These are phyloP conservation scores for Chrysoporthe cubensis DNA, from an alignment of 2,329 filamentous ascomycete genomes.

Conservation along the genomic window DNA sequence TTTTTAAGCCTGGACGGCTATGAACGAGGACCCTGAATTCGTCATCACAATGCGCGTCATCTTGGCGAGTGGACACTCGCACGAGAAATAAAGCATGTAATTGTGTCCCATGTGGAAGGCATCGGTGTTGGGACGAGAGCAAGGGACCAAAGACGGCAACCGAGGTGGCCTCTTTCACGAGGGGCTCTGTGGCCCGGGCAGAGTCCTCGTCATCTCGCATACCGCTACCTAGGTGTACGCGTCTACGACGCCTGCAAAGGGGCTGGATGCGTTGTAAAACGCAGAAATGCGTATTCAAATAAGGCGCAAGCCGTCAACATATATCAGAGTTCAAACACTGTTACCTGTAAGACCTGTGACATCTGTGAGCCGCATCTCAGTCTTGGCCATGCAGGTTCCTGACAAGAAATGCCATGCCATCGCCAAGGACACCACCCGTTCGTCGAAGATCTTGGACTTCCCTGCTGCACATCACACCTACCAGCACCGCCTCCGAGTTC, in stretches of 20 bases:
- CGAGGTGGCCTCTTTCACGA: neutral
- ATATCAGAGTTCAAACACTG: neutral
- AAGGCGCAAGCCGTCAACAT: neutral
- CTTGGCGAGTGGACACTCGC: neutral
- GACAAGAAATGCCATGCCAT: neutral
- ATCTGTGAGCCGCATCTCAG: neutral
- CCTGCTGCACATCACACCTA: too few relatives aligned
- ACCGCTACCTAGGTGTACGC: conserved; percentile 7
- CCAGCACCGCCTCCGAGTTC: neutral
- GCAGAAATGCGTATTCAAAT: neutral
- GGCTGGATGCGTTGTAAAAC: neutral
- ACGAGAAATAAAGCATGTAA: neutral
- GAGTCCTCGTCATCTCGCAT: conserved; percentile 16
- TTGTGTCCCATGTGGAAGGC: neutral
- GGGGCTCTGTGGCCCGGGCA: conserved; percentile 1
- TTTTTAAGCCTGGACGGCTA: neutral
- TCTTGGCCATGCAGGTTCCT: neutral
- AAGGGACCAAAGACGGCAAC: conserved; percentile 2
- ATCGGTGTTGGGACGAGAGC: neutral
- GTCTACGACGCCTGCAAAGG: neutral
- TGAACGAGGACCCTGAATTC: neutral
- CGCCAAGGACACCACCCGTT: neutral
- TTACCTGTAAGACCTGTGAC: neutral
- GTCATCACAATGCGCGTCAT: conserved; percentile 4
- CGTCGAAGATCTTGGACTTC: neutral